Percentiles rank a stretch among this genome's conserved stretches.
phyloP scores from a whole-genome alignment of 176 grass and related monocot genomes.

The Echinochloa phyllopogon region DNA sequence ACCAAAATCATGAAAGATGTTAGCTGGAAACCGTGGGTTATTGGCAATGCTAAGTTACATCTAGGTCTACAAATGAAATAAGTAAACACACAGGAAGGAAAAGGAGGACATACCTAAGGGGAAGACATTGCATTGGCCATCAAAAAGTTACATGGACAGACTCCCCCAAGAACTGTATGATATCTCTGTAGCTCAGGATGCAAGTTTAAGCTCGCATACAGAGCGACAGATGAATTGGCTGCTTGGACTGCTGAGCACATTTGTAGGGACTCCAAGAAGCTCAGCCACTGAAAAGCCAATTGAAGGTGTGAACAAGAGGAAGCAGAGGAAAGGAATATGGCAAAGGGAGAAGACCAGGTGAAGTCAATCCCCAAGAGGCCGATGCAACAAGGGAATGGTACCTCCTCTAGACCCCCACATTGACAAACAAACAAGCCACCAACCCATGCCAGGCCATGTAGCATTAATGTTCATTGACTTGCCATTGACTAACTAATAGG shows the following conservation, averaged over 20 bases:
- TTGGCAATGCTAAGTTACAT: background rate
- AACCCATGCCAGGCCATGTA: constrained; percentile 9
- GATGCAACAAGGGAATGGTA: background rate
- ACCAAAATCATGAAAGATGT: background rate
- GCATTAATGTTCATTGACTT: background rate
- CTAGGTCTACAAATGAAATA: background rate
- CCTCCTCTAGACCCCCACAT: too few species aligned
- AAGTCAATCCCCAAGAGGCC: background rate
- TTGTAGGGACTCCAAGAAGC: background rate
- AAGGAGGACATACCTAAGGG: background rate
- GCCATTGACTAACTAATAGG: background rate
- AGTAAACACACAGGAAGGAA: background rate
- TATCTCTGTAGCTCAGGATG: background rate
- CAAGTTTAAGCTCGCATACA: background rate
- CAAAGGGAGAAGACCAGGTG: background rate
- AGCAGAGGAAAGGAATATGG: background rate
- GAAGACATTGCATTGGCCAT: background rate
- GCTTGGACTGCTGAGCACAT: background rate
- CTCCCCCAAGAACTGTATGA: background rate
- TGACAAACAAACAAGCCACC: background rate
- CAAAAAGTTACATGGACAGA: background rate
- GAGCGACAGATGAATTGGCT: background rate
- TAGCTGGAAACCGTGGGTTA: background rate
- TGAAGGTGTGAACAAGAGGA: background rate
- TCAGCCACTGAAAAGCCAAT: background rate